Percentiles rank a stretch among this genome's conserved stretches.
Evolutionary conservation across 139 green algal species (phyloP).

Genomic region (Chlorella vulgaris): DNA sequence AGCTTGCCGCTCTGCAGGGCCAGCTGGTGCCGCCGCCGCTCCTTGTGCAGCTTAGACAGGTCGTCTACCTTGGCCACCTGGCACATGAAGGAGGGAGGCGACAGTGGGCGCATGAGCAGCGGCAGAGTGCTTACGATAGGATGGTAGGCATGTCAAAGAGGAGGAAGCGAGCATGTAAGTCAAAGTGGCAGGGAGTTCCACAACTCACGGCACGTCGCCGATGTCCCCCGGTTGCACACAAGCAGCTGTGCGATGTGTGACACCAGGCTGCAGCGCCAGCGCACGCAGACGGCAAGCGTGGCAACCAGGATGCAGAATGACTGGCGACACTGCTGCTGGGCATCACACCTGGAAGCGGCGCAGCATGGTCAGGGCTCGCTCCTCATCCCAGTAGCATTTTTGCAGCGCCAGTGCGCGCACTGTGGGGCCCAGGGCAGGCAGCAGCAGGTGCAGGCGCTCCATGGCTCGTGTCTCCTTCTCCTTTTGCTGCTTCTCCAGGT

Average conservation of each 20-base stretch:
- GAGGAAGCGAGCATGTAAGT: too few relatives aligned
- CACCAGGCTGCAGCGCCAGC: too few relatives aligned
- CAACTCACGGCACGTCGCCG: too few relatives aligned
- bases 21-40: constrained; percentile 29
- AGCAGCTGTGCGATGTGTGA: too few relatives aligned
- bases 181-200: too few relatives aligned
- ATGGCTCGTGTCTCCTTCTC: constrained; percentile 75
- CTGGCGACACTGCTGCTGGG: background rate
- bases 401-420: constrained; percentile 65
- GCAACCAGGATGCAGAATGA: too few relatives aligned
- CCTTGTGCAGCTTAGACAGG: constrained; percentile 35
- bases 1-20: constrained; percentile 13
- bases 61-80: constrained; percentile 33
- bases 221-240: too few relatives aligned
- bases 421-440: constrained; percentile 71
- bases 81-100: background rate
- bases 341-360: constrained; percentile 30
- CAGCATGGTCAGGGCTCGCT: constrained; percentile 65
- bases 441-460: constrained; percentile 58
- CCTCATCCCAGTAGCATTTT: constrained; percentile 70
- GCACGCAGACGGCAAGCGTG: too few relatives aligned
- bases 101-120: too few relatives aligned
- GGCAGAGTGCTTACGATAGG: too few relatives aligned
- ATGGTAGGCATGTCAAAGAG: too few relatives aligned
- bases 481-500: constrained; percentile 73